phyloP scores from a whole-genome alignment of 441 rosid genomes.

The Hura crepitans region DNA sequence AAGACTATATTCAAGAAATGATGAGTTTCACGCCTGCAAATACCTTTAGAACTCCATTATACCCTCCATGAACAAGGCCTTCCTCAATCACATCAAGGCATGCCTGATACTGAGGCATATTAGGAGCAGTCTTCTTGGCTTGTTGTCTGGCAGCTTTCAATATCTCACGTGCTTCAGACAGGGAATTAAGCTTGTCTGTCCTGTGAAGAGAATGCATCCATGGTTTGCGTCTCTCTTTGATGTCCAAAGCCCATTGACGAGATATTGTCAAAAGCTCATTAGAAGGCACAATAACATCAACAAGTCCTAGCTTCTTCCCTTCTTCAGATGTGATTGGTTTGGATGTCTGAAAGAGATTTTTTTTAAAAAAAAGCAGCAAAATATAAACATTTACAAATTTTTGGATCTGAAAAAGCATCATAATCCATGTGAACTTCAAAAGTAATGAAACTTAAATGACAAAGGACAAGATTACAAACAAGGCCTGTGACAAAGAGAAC shows the following conservation, averaged over 20 bases:
- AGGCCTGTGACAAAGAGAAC: neutral
- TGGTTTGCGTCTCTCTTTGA: slow-evolving; percentile 66
- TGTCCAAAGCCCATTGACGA: slow-evolving; percentile 81
- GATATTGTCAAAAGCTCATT: slow-evolving; percentile 72
- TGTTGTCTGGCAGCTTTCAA: slow-evolving; percentile 57
- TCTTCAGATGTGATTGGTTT: slow-evolving; percentile 83
- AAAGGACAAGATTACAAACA: neutral
- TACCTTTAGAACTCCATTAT: slow-evolving; percentile 84
- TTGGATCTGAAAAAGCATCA: neutral
- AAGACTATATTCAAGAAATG: slow-evolving; percentile 3
- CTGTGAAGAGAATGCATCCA: slow-evolving; percentile 78
- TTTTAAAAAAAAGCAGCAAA: neutral
- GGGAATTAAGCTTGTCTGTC: slow-evolving; percentile 81
- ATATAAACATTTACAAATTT: slow-evolving; percentile 11
- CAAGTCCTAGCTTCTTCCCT: slow-evolving; percentile 76
- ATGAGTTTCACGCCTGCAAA: neutral
- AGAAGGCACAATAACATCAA: slow-evolving; percentile 73
- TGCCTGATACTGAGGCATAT: slow-evolving; percentile 86
- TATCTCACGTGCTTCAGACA: slow-evolving; percentile 70
- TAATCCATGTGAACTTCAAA: neutral
- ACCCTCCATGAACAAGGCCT: slow-evolving; percentile 88
- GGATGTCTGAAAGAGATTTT: slow-evolving; percentile 51
- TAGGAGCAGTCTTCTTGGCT: slow-evolving; percentile 67
- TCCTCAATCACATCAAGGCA: slow-evolving; percentile 89
- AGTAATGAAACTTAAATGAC: neutral